Evolutionary conservation across 2,329 filamentous ascomycete species (phyloP).

Genomic region (Domatiomyces catenatus): DNA sequence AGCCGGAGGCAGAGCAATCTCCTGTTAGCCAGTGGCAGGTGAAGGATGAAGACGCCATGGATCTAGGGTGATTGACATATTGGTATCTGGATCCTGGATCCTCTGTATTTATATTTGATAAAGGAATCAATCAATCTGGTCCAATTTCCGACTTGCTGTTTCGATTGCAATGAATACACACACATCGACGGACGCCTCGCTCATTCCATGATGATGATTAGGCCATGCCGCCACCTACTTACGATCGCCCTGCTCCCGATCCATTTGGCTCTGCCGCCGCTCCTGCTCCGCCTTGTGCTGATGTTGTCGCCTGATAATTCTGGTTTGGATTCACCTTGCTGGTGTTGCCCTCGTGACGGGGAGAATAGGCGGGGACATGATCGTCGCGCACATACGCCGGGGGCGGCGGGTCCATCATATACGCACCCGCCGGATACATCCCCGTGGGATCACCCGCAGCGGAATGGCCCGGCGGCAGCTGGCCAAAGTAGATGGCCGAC

Average conservation of each 20-base stretch:
- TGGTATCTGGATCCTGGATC: neutral
- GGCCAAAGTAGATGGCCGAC: neutral
- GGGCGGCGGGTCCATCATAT: neutral
- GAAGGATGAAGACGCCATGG: conserved; percentile 16
- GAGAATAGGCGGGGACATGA: conserved; percentile 16
- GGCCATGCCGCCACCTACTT: neutral
- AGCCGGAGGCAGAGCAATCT: neutral
- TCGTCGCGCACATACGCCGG: conserved; percentile 13
- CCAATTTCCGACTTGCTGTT: neutral
- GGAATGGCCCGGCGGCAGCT: neutral
- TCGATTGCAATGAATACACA: neutral
- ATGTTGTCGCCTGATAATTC: conserved; percentile 4
- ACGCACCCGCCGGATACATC: neutral
- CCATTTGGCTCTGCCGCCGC: neutral
- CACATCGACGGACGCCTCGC: neutral
- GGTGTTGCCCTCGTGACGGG: conserved; percentile 9
- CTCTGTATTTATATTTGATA: neutral
- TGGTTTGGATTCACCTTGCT: conserved; percentile 20
- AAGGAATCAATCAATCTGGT: neutral
- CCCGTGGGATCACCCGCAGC: neutral
- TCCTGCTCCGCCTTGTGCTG: conserved; percentile 1
- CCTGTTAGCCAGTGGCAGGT: neutral
- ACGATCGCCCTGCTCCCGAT: neutral
- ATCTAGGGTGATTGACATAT: conserved; percentile 15
- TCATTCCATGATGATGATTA: neutral